Evolutionary conservation across 106 monocot species (phyloP).

Genomic region (Dioscorea dumetorum): DNA sequence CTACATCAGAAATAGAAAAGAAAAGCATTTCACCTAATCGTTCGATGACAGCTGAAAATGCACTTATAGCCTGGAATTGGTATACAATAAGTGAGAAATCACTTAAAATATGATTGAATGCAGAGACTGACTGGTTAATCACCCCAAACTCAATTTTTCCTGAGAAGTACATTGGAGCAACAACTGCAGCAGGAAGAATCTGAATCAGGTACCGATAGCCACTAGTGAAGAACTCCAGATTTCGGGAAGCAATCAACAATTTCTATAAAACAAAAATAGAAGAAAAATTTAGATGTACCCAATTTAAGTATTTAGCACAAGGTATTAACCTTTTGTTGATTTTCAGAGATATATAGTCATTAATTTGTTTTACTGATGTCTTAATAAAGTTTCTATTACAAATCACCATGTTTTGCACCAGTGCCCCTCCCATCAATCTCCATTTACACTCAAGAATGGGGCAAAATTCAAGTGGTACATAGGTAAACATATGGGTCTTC

Average conservation of each 20-base stretch:
- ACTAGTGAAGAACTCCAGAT: constrained; percentile 93
- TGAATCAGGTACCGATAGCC: constrained; percentile 96
- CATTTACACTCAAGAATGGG: no score
- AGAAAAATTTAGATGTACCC: neutral
- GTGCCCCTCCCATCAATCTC: no score
- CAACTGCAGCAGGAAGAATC: constrained; percentile 93
- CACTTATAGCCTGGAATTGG: constrained; percentile 95
- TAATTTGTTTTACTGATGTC: no score
- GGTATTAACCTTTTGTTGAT: no score
- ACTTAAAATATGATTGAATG: constrained; percentile 91
- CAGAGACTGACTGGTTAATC: constrained; percentile 97
- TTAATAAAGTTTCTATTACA: no score
- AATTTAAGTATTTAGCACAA: no score
- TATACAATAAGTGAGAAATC: constrained; percentile 94
- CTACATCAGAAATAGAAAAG: neutral
- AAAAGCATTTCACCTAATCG: constrained; percentile 51
- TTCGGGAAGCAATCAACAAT: constrained; percentile 83
- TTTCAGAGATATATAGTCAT: no score
- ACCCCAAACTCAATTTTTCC: constrained; percentile 99
- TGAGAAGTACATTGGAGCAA: constrained; percentile 98
- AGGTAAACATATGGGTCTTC: no score
- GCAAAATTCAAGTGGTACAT: no score
- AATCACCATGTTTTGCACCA: no score
- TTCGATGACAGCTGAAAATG: constrained; percentile 94
- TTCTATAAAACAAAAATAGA: constrained; percentile 44